phyloP scores from a whole-genome alignment of 2,329 filamentous ascomycete species.

The Xylaria sp. region DNA sequence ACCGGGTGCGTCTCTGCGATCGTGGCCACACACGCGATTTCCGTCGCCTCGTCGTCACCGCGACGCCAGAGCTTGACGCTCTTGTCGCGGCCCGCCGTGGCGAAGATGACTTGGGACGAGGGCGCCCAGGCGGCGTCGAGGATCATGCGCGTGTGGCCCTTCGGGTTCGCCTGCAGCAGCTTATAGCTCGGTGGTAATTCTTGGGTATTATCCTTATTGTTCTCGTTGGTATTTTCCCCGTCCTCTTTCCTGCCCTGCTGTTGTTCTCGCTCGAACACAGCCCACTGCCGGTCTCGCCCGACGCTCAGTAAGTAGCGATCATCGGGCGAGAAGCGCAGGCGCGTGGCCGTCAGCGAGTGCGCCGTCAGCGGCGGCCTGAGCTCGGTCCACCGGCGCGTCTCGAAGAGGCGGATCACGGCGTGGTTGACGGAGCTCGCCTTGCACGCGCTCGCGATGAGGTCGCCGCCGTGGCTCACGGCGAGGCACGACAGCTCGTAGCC shows the following conservation, averaged over 20 bases:
- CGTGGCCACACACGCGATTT: constrained; percentile 64
- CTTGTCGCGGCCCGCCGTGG: constrained; percentile 92
- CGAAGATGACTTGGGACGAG: constrained; percentile 75
- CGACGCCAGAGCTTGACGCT: constrained; percentile 76
- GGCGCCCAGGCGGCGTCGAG: constrained; percentile 88
- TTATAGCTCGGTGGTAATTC: constrained; percentile 59
- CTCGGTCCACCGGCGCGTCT: constrained; percentile 88
- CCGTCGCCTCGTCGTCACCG: constrained; percentile 40
- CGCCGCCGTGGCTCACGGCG: constrained; percentile 78
- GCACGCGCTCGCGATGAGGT: constrained; percentile 88
- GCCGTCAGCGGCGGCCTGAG: constrained; percentile 83
- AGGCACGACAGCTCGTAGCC: constrained; percentile 96
- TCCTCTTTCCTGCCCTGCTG: constrained; percentile 42
- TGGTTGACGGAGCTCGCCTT: constrained; percentile 93
- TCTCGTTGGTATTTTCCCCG: no score
- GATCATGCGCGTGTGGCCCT: constrained; percentile 93
- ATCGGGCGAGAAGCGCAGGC: constrained; percentile 81
- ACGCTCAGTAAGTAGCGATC: constrained; percentile 84
- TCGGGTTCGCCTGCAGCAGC: constrained; percentile 74
- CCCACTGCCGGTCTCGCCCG: constrained; percentile 92
- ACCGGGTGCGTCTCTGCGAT: constrained; percentile 69
- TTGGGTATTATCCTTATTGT: constrained; percentile 16
- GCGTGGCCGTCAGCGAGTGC: constrained; percentile 87
- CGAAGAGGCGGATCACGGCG: constrained; percentile 91
- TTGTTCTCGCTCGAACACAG: constrained; percentile 73